Evolutionary conservation across 139 green algal species (phyloP).

Genomic region (Pleodorina starrii): DNA sequence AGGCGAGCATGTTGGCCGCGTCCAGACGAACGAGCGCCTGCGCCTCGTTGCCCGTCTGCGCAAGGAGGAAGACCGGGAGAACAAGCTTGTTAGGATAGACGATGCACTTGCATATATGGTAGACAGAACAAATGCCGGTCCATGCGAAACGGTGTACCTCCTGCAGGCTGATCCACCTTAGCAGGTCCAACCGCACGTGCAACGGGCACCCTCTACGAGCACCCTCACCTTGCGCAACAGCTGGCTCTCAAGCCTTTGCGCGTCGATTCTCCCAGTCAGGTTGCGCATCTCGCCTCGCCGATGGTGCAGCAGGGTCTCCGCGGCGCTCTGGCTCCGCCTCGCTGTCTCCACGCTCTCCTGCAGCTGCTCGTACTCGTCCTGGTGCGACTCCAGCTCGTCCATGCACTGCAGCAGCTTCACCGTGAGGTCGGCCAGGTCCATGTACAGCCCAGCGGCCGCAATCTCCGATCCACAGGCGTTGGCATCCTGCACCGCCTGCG

Average conservation of each 20-base stretch:
- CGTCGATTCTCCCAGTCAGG: conserved; percentile 9
- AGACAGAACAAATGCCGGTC: no score
- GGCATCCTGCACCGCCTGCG: not conserved
- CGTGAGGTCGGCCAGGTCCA: not conserved
- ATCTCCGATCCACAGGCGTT: not conserved
- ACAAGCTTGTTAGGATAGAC: no score
- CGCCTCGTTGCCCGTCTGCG: conserved; percentile 16
- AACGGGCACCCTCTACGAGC: no score
- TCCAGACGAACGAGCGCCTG: conserved; percentile 27
- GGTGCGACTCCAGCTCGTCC: not conserved
- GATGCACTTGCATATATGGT: no score
- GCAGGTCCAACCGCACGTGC: no score
- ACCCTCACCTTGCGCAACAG: not conserved
- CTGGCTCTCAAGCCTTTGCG: not conserved
- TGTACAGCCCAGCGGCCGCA: not conserved
- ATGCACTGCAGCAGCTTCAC: conserved; percentile 18
- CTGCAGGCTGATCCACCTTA: no score
- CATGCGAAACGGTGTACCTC: no score
- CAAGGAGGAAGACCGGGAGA: no score
- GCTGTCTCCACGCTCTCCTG: not conserved
- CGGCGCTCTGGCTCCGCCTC: not conserved
- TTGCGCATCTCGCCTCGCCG: conserved; percentile 13
- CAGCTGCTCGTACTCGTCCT: conserved; percentile 17
- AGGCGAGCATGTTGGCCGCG: not conserved
- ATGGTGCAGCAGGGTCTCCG: not conserved